Conservation (phyloP, 129 eudicot species). For the Centaurea solstitialis region DNA sequence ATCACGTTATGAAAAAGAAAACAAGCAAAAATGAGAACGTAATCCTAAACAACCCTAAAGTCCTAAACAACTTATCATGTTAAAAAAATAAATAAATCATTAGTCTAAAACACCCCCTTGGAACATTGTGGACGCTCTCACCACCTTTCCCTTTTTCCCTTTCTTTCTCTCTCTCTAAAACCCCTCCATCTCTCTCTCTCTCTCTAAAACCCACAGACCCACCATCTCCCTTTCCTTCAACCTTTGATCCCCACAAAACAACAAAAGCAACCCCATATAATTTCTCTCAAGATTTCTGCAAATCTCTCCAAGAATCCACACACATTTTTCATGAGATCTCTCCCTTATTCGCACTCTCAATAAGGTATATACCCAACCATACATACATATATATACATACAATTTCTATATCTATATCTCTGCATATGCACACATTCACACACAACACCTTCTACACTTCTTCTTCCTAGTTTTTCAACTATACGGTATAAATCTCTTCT, state of each 20-base stretch:
- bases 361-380: constrained; percentile 11
- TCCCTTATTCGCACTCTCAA: neutral
- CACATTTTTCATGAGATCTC: neutral
- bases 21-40: too few species aligned
- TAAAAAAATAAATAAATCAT: too few species aligned
- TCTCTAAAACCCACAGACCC: neutral
- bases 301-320: constrained; percentile 2
- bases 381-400: neutral
- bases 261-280: neutral
- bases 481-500: neutral
- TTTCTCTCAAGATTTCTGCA: constrained; percentile 1
- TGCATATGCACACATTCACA: neutral
- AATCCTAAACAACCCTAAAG: too few species aligned
- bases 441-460: neutral
- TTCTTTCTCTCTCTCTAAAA: too few species aligned
- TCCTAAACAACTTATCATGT: too few species aligned
- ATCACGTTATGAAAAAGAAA: too few species aligned
- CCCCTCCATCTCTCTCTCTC: neutral
- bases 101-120: too few species aligned
- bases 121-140: too few species aligned
- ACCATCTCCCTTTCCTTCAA: neutral
- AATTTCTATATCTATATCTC: neutral
- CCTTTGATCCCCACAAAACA: constrained; percentile 14
- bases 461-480: neutral
- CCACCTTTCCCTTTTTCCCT: neutral